These are phyloP conservation scores for Trichoderma erinaceum DNA, from an alignment of 495 filamentous ascomycete species.

Conservation along the genomic window DNA sequence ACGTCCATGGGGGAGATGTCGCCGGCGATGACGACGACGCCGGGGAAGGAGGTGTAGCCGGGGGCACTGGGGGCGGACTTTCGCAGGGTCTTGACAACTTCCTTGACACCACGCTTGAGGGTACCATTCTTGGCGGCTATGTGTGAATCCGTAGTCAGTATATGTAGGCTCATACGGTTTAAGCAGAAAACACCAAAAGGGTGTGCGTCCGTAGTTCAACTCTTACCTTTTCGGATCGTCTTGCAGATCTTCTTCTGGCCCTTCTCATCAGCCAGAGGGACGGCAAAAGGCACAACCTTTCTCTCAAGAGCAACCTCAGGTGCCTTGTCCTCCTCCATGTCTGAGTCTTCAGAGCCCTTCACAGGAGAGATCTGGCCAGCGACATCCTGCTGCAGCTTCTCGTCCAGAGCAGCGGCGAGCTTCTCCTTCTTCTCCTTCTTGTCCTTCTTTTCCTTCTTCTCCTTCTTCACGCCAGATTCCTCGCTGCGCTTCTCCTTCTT, in stretches of 20 bases:
- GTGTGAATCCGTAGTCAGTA: not conserved
- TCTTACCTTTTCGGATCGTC: constrained; percentile 84
- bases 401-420: constrained; percentile 48
- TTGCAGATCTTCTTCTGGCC: constrained; percentile 86
- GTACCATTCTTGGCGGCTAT: constrained; percentile 85
- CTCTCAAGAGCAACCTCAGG: constrained; percentile 49
- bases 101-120: constrained; percentile 95
- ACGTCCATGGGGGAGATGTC: constrained; percentile 98
- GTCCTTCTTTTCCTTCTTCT: constrained; percentile 67
- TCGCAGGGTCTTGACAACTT: constrained; percentile 93
- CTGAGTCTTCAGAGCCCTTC: constrained; percentile 31
- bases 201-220: constrained; percentile 19
- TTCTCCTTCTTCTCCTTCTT: constrained; percentile 59
- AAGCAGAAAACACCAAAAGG: not conserved
- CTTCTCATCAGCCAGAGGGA: constrained; percentile 87
- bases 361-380: constrained; percentile 45
- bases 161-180: not conserved
- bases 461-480: constrained; percentile 66
- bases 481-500: constrained; percentile 78
- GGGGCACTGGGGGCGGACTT: constrained; percentile 64
- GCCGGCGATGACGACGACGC: constrained; percentile 84
- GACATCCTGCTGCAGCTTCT: constrained; percentile 32
- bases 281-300: constrained; percentile 73
- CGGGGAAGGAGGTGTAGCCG: constrained; percentile 48
- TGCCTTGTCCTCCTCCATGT: constrained; percentile 33